These are phyloP conservation scores for Gaeumannomyces tritici DNA, from an alignment of 2,329 filamentous ascomycete species.

Conservation along the genomic window DNA sequence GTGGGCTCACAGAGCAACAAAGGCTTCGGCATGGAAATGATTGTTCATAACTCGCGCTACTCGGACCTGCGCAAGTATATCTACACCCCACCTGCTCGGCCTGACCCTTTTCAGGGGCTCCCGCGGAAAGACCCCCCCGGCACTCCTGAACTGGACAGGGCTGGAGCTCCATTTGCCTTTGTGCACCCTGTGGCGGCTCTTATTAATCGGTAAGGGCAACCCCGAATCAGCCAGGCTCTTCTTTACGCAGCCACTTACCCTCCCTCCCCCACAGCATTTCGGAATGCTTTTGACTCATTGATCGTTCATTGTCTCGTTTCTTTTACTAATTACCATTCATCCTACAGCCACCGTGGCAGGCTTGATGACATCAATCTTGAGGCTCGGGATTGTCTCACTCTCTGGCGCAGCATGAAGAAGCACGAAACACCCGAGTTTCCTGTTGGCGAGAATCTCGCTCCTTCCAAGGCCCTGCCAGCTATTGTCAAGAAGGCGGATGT, in stretches of 20 bases:
- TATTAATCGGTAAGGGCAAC: conserved; percentile 35
- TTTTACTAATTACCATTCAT: conserved; percentile 5
- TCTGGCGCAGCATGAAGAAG: conserved; percentile 57
- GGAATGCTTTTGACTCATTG: no score
- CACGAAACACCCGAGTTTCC: conserved; percentile 40
- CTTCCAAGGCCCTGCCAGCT: conserved; percentile 34
- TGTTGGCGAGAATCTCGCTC: conserved; percentile 39
- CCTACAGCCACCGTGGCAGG: conserved; percentile 41
- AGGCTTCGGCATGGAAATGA: conserved; percentile 55
- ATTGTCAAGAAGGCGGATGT: conserved; percentile 57
- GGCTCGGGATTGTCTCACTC: conserved; percentile 56
- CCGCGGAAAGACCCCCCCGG: conserved; percentile 26
- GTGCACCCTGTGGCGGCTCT: conserved; percentile 60
- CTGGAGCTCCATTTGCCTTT: conserved; percentile 42
- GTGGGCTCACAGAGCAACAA: conserved; percentile 51
- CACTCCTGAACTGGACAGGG: conserved; percentile 31
- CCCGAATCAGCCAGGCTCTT: no score
- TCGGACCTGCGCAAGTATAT: conserved; percentile 70
- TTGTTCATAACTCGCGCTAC: conserved; percentile 60
- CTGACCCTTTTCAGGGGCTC: conserved; percentile 41
- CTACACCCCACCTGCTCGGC: conserved; percentile 40
- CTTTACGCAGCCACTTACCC: no score
- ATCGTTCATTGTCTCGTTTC: no score
- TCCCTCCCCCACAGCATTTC: background rate
- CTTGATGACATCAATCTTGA: conserved; percentile 62